These are phyloP conservation scores for Actinomucor elegans DNA, from an alignment of 371 early-diverging fungal species.

Conservation along the genomic window DNA sequence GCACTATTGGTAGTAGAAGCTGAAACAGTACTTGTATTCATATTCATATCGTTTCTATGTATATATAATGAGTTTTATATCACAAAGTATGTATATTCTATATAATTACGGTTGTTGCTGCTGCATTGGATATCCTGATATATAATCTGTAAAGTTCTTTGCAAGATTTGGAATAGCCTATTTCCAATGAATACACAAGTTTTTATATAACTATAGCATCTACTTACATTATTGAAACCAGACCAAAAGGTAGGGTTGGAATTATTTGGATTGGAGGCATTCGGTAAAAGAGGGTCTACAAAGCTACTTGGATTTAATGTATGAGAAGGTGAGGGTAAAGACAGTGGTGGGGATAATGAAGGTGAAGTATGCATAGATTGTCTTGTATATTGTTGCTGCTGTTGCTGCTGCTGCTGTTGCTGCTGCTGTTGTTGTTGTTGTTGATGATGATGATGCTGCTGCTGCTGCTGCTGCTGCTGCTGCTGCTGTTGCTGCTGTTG, in stretches of 20 bases:
- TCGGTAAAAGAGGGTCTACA: conserved; percentile 22
- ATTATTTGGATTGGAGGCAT: neutral
- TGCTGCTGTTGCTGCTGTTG: conserved; percentile 21
- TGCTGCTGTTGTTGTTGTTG: conserved; percentile 22
- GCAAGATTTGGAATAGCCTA: conserved; percentile 50
- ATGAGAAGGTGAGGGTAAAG: conserved; percentile 9
- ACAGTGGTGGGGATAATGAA: conserved; percentile 8
- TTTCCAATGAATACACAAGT: conserved; percentile 9
- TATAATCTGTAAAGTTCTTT: conserved; percentile 46
- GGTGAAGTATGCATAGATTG: neutral
- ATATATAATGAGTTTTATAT: neutral
- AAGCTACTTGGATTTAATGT: conserved; percentile 4
- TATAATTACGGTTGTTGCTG: neutral
- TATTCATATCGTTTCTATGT: neutral
- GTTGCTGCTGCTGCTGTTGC: conserved; percentile 3
- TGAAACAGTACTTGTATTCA: neutral
- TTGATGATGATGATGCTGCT: conserved; percentile 12
- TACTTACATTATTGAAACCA: conserved; percentile 38
- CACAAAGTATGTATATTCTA: too few species aligned
- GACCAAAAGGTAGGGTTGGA: conserved; percentile 41
- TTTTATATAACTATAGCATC: neutral
- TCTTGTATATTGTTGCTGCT: neutral
- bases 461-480: conserved; percentile 26
- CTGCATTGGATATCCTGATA: conserved; percentile 31
- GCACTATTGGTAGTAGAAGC: too few species aligned